Evolutionary conservation across 176 grass and related monocot species (phyloP).

Genomic region (Secale cereale): DNA sequence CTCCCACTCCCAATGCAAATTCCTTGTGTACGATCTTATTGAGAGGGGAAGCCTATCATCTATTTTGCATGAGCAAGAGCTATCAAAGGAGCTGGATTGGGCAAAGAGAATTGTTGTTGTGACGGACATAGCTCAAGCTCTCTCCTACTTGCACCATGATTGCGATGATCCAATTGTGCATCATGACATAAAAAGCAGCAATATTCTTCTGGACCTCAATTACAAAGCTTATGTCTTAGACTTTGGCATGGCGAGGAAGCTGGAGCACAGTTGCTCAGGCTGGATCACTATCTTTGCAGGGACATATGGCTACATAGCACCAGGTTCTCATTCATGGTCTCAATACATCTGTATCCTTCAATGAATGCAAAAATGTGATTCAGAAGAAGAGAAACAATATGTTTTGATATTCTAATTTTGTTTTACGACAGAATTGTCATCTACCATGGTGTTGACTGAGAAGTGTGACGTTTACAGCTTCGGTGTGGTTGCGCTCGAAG

Average conservation of each 20-base stretch:
- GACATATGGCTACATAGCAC: conserved; percentile 35
- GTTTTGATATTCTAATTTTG: neutral
- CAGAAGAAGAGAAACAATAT: neutral
- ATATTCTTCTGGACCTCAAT: conserved; percentile 12
- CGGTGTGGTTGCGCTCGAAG: conserved; percentile 48
- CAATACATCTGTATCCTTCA: too few species aligned
- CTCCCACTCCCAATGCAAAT: conserved; percentile 2
- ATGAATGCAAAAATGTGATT: neutral
- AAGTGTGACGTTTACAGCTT: conserved; percentile 81
- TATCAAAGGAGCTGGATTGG: neutral
- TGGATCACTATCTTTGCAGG: conserved; percentile 33
- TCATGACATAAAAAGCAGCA: conserved; percentile 32
- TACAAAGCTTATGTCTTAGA: conserved; percentile 13
- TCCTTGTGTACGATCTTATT: conserved; percentile 36
- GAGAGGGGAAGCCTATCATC: conserved; percentile 20
- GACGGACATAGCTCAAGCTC: conserved; percentile 15
- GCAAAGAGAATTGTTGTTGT: neutral
- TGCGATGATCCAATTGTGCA: conserved; percentile 11
- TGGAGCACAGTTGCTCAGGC: conserved; percentile 1
- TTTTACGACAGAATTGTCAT: neutral
- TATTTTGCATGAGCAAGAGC: conserved; percentile 10
- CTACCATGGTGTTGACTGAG: conserved; percentile 3
- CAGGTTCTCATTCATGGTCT: neutral
- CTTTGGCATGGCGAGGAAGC: conserved; percentile 37
- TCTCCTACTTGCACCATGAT: conserved; percentile 35